A percentile compares a stretch with the other conserved stretches of the same genome.
These are phyloP conservation scores for Triticum dicoccoides DNA, from an alignment of 176 grass and related monocot species.

Conservation along the genomic window DNA sequence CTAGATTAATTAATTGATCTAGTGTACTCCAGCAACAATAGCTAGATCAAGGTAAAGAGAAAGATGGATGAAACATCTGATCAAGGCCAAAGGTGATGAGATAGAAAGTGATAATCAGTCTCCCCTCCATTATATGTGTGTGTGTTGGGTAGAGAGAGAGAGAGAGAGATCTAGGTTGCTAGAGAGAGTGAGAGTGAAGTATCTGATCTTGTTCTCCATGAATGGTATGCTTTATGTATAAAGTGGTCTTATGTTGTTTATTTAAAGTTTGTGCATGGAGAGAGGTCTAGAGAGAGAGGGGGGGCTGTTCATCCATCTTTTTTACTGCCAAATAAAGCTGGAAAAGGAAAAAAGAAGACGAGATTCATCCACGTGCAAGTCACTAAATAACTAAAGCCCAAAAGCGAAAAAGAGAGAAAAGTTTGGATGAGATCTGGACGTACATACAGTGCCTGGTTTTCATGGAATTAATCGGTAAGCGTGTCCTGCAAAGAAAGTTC, in stretches of 20 bases:
- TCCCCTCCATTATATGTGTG: not conserved
- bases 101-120: not conserved
- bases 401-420: not conserved
- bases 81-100: not conserved
- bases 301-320: not conserved
- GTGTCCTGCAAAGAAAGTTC: not conserved
- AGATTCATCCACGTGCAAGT: slow-evolving; percentile 15
- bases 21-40: not conserved
- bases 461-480: not conserved
- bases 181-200: not conserved
- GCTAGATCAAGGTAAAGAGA: not conserved
- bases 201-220: not conserved
- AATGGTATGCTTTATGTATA: slow-evolving; percentile 8
- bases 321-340: slow-evolving; percentile 3
- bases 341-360: not conserved
- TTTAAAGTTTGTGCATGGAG: slow-evolving; percentile 9
- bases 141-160: not conserved
- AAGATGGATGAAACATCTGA: slow-evolving; percentile 1
- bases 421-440: not conserved
- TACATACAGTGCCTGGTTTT: slow-evolving; percentile 10
- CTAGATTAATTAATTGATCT: not conserved
- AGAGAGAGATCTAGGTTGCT: not conserved
- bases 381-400: not conserved
- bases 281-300: not conserved
- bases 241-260: slow-evolving; percentile 1